Evolutionary conservation across 108 stramenopile species (phyloP).

Genomic region (Phaeodactylum tricornutum): DNA sequence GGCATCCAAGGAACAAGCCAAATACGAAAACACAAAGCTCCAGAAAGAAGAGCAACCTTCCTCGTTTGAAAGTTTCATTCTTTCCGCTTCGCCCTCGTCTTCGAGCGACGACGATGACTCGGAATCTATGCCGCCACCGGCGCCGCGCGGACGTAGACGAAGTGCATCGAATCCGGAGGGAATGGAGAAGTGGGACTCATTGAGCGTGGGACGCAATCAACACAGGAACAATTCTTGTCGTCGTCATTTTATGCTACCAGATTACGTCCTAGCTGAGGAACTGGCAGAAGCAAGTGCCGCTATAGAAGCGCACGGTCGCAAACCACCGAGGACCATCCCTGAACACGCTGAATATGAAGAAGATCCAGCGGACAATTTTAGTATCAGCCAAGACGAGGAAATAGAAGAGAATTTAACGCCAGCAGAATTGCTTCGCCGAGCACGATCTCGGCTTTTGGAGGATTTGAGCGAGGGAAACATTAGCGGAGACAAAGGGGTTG

Average conservation of each 20-base stretch:
- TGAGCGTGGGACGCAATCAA: too few species aligned
- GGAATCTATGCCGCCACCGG: slow-evolving; percentile 58
- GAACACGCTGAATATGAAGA: slow-evolving; percentile 4
- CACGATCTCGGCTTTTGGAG: slow-evolving; percentile 65
- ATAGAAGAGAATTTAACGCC: slow-evolving; percentile 51
- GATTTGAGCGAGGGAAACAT: slow-evolving; percentile 62
- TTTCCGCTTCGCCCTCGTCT: slow-evolving; percentile 5
- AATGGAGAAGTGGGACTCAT: slow-evolving; percentile 82
- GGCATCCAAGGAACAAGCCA: slow-evolving; percentile 28
- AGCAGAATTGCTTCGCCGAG: slow-evolving; percentile 59
- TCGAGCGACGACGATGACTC: slow-evolving; percentile 47
- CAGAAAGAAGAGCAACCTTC: background rate
- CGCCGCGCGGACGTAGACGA: slow-evolving; percentile 41
- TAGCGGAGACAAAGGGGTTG: slow-evolving; percentile 55
- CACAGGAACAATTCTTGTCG: slow-evolving; percentile 20
- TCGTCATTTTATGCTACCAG: slow-evolving; percentile 61
- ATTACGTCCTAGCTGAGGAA: slow-evolving; percentile 71
- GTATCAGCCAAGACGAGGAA: slow-evolving; percentile 15
- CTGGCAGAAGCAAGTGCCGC: slow-evolving; percentile 55
- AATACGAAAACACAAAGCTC: background rate
- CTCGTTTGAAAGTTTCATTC: background rate
- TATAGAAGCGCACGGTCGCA: slow-evolving; percentile 20
- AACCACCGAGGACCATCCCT: background rate
- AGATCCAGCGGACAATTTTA: background rate
- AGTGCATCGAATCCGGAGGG: slow-evolving; percentile 83